Conservation (phyloP, 164 flowering plant species). For the Houttuynia cordata region DNA sequence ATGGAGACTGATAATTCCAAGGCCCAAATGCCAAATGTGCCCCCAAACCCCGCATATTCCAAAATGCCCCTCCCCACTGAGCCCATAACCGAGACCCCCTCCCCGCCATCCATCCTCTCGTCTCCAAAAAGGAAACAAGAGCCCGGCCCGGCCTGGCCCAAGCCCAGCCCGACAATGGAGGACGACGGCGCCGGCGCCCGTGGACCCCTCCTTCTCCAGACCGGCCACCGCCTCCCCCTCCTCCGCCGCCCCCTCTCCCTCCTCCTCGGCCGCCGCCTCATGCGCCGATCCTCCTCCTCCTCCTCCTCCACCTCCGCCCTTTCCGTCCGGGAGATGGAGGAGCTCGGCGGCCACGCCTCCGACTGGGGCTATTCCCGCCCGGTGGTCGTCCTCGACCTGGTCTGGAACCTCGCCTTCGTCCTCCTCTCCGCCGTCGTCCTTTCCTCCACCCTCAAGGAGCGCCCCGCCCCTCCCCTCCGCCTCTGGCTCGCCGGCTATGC, state of each 20-base stretch:
- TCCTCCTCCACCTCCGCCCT: constrained; percentile 5
- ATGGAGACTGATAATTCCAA: no score
- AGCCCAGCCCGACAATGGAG: neutral
- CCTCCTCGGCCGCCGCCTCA: constrained; percentile 1
- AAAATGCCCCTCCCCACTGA: no score
- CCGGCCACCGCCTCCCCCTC: neutral
- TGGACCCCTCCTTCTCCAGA: neutral
- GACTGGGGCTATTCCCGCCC: constrained; percentile 29
- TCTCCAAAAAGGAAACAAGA: neutral
- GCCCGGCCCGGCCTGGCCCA: neutral
- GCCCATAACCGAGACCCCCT: neutral
- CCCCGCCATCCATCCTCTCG: neutral
- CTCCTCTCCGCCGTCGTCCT: constrained; percentile 34
- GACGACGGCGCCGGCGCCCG: constrained; percentile 1
- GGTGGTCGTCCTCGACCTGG: constrained; percentile 38
- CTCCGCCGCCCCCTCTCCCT: constrained; percentile 2
- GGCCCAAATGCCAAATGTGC: no score
- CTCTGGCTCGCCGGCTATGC: constrained; percentile 58
- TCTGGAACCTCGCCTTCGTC: constrained; percentile 62
- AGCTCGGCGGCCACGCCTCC: constrained; percentile 2
- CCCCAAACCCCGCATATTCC: no score
- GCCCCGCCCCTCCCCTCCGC: constrained; percentile 52
- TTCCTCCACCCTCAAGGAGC: constrained; percentile 23
- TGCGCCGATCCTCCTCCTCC: no score
- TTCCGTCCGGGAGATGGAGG: constrained; percentile 10